Evolutionary conservation across 164 flowering plant species (phyloP).

Genomic region (Euptelea pleiosperma): DNA sequence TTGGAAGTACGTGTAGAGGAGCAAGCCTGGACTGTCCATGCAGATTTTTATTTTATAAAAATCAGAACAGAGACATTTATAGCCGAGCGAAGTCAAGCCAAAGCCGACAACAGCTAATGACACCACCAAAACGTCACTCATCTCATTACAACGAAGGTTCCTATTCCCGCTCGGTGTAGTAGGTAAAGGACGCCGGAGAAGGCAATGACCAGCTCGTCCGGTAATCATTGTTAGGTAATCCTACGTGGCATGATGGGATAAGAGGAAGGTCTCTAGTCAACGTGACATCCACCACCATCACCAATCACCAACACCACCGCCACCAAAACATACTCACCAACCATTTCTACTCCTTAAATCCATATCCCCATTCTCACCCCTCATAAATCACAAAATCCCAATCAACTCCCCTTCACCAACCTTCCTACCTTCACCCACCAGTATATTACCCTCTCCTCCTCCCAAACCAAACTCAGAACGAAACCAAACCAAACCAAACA

Average conservation of each 20-base stretch:
- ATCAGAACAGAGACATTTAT: too few relatives aligned
- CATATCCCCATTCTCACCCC: conserved; percentile 10
- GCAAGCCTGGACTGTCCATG: too few relatives aligned
- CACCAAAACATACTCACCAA: conserved; percentile 7
- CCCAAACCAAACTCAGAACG: conserved; percentile 11
- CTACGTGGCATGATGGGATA: conserved; percentile 5
- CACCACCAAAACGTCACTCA: not conserved
- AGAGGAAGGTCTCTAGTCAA: not conserved
- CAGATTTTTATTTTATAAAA: too few relatives aligned
- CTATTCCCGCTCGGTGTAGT: conserved; percentile 2
- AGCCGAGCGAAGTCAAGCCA: too few relatives aligned
- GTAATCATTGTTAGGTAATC: conserved; percentile 16
- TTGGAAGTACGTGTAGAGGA: too few relatives aligned
- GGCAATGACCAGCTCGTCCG: not conserved
- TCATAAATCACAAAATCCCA: not conserved
- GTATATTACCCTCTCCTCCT: conserved; percentile 9
- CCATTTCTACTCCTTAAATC: not conserved
- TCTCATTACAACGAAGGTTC: too few relatives aligned
- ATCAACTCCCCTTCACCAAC: conserved; percentile 1
- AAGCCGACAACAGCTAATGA: not conserved
- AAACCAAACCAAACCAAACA: not conserved
- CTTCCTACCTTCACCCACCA: conserved; percentile 5
- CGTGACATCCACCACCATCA: not conserved
- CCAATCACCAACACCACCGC: conserved; percentile 7
- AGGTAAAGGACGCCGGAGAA: conserved; percentile 6